phyloP scores from a whole-genome alignment of 2,329 filamentous ascomycete genomes.

The Ophiostoma himal-ulmi region DNA sequence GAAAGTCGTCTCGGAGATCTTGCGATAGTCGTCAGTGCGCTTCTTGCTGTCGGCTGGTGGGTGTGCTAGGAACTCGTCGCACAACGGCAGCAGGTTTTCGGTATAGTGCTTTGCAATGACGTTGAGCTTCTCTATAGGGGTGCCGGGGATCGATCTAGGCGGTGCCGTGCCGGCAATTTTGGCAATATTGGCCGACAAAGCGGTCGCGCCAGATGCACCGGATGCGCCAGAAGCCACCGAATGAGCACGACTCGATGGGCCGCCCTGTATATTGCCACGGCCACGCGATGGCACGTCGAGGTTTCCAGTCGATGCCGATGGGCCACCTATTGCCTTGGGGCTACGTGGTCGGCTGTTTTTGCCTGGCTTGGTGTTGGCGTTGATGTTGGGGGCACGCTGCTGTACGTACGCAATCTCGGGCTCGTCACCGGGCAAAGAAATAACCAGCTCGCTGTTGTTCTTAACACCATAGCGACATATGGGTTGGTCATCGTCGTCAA shows the following conservation, averaged over 20 bases:
- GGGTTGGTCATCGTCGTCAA: constrained; percentile 57
- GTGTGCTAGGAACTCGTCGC: constrained; percentile 52
- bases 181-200: constrained; percentile 21
- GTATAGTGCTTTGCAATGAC: constrained; percentile 61
- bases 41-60: constrained; percentile 64
- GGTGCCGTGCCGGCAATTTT: constrained; percentile 26
- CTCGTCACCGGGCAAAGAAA: constrained; percentile 49
- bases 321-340: constrained; percentile 20
- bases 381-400: not conserved
- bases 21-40: constrained; percentile 67
- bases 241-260: constrained; percentile 35
- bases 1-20: constrained; percentile 68
- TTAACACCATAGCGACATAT: constrained; percentile 57
- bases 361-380: constrained; percentile 32
- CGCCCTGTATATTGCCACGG: constrained; percentile 33
- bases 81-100: constrained; percentile 59
- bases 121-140: constrained; percentile 57
- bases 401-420: not conserved
- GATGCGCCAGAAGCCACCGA: constrained; percentile 31
- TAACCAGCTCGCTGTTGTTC: constrained; percentile 56
- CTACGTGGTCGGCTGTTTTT: constrained; percentile 24
- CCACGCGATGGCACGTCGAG: constrained; percentile 33
- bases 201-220: constrained; percentile 30
- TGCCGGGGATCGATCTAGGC: constrained; percentile 36
- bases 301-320: constrained; percentile 32